phyloP scores from a whole-genome alignment of 345 rosid species.

The Bruguiera sexangula region DNA sequence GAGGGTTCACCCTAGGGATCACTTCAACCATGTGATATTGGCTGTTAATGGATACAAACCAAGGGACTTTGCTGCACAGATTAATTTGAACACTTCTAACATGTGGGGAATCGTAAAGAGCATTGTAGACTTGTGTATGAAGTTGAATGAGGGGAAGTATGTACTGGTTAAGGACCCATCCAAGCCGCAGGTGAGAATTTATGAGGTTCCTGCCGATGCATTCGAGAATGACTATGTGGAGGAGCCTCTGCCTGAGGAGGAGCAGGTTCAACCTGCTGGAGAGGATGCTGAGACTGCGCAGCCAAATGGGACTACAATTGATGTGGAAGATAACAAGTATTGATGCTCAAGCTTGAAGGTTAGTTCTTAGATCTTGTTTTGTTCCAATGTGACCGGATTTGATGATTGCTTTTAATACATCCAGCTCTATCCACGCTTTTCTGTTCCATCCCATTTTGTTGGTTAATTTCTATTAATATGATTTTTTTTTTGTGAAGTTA shows the following conservation, averaged over 20 bases:
- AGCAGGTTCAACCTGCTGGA: conserved; percentile 72
- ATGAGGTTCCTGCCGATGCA: conserved; percentile 95
- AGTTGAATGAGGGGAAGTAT: conserved; percentile 84
- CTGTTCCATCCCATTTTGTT: not conserved
- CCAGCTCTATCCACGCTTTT: not conserved
- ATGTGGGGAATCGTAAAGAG: conserved; percentile 99
- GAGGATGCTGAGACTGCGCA: conserved; percentile 60
- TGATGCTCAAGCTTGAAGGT: conserved; percentile 48
- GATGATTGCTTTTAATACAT: too few relatives aligned
- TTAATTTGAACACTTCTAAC: conserved; percentile 73
- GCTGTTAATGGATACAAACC: conserved; percentile 91
- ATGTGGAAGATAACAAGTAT: conserved; percentile 46
- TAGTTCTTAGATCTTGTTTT: conserved; percentile 6
- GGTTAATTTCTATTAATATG: not conserved
- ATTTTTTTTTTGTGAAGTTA: not conserved
- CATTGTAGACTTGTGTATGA: conserved; percentile 91
- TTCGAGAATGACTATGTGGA: conserved; percentile 96
- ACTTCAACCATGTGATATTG: conserved; percentile 85
- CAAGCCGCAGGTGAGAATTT: conserved; percentile 90
- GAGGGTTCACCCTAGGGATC: conserved; percentile 96
- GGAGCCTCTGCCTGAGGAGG: conserved; percentile 88
- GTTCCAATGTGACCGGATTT: not conserved
- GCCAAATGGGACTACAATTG: conserved; percentile 40
- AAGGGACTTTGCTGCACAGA: conserved; percentile 81
- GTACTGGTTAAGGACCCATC: conserved; percentile 92